phyloP scores from a whole-genome alignment of 2,329 filamentous ascomycete genomes.

The Diaporthe eres region DNA sequence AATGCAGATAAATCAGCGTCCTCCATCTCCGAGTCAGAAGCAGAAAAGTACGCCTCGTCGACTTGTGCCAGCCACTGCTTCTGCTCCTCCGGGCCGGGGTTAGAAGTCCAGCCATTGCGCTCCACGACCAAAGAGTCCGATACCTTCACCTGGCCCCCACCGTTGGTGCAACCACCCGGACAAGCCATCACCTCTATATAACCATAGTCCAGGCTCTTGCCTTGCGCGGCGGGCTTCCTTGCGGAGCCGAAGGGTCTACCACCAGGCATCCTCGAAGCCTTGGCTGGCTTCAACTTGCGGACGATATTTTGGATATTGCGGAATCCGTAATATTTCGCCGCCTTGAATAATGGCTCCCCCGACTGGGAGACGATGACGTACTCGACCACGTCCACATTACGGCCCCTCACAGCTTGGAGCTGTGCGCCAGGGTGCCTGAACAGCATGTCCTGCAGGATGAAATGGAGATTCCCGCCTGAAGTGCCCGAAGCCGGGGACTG shows the following conservation, averaged over 20 bases:
- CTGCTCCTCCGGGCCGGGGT: conserved; percentile 82
- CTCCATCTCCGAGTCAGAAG: conserved; percentile 65
- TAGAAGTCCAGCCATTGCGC: conserved; percentile 62
- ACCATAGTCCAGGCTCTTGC: conserved; percentile 76
- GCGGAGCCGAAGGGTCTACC: conserved; percentile 72
- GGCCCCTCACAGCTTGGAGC: conserved; percentile 80
- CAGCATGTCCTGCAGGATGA: conserved; percentile 83
- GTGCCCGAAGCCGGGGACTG: conserved; percentile 76
- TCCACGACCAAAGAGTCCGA: conserved; percentile 78
- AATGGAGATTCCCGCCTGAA: conserved; percentile 90
- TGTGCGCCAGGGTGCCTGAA: conserved; percentile 78
- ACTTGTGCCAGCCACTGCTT: conserved; percentile 87
- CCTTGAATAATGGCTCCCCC: conserved; percentile 77
- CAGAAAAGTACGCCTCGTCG: conserved; percentile 92
- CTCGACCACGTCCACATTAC: conserved; percentile 93
- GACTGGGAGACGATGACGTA: conserved; percentile 76
- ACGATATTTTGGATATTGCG: conserved; percentile 98
- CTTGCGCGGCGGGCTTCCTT: conserved; percentile 66
- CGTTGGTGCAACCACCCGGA: conserved; percentile 98
- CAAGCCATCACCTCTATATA: conserved; percentile 99
- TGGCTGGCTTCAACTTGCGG: conserved; percentile 87
- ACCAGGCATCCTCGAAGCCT: conserved; percentile 83
- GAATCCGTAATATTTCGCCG: conserved; percentile 96
- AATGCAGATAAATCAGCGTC: conserved; percentile 45
- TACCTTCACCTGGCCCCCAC: conserved; percentile 93